These are phyloP conservation scores for Jackrogersella minutella DNA, from an alignment of 495 filamentous ascomycete genomes.

Conservation along the genomic window DNA sequence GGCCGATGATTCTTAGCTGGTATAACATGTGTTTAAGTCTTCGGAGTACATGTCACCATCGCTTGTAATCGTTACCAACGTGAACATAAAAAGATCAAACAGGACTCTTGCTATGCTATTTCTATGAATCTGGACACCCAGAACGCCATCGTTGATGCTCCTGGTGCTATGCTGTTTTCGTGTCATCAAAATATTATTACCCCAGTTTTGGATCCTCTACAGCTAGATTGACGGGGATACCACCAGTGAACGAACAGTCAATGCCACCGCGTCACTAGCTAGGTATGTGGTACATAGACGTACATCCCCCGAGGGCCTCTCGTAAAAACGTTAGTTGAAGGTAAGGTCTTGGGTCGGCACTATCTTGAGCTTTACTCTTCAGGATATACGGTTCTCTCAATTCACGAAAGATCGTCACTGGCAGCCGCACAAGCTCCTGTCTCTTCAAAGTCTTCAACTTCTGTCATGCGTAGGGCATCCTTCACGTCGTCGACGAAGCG, in stretches of 20 bases:
- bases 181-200: background rate
- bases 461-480: conserved; percentile 81
- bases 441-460: conserved; percentile 62
- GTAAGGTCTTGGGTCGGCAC: background rate
- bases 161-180: conserved; percentile 17
- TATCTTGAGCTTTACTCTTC: background rate
- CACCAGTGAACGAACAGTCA: background rate
- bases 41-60: no score
- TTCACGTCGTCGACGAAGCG: conserved; percentile 86
- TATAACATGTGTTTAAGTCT: no score
- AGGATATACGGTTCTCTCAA: background rate
- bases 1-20: no score
- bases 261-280: background rate
- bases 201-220: background rate
- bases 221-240: background rate
- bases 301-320: no score
- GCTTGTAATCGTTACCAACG: no score
- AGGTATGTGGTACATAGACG: no score
- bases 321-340: background rate
- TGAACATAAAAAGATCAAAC: background rate
- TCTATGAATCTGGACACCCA: conserved; percentile 19
- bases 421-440: conserved; percentile 35
- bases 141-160: conserved; percentile 16
- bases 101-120: conserved; percentile 5
- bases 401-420: conserved; percentile 28